Evolutionary conservation across 2,329 filamentous ascomycete species (phyloP).

Genomic region (Penicillium polonicum): DNA sequence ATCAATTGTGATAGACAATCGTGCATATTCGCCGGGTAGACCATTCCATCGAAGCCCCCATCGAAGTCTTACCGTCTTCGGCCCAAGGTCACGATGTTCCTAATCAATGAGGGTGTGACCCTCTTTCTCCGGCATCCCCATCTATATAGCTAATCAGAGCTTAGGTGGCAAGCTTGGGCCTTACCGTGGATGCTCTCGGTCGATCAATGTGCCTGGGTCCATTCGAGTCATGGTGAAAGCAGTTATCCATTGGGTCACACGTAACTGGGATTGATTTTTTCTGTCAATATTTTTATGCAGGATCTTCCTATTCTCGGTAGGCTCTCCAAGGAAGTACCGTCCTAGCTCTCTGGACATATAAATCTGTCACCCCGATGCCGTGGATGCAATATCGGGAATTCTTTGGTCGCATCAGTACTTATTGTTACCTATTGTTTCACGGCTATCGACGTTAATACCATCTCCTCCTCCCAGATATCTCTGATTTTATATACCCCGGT

Average conservation of each 20-base stretch:
- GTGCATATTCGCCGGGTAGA: conserved; percentile 4
- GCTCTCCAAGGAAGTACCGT: conserved; percentile 19
- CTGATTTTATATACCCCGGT: background rate
- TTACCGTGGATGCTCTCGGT: conserved; percentile 27
- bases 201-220: conserved; percentile 20
- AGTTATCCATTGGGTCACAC: conserved; percentile 27
- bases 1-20: background rate
- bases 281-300: background rate
- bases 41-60: conserved; percentile 14
- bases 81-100: conserved; percentile 5
- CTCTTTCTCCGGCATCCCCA: background rate
- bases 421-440: background rate
- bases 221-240: conserved; percentile 29
- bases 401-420: background rate
- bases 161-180: conserved; percentile 20
- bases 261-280: conserved; percentile 13
- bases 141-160: no score
- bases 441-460: background rate
- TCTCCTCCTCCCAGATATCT: background rate
- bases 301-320: conserved; percentile 19
- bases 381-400: background rate
- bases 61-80: conserved; percentile 16
- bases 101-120: background rate
- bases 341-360: conserved; percentile 21
- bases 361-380: conserved; percentile 14